Percentiles rank a stretch among this genome's conserved stretches.
These are phyloP conservation scores for Mycosphaerella sp. DNA, from an alignment of 2,329 filamentous ascomycete species.

Conservation along the genomic window DNA sequence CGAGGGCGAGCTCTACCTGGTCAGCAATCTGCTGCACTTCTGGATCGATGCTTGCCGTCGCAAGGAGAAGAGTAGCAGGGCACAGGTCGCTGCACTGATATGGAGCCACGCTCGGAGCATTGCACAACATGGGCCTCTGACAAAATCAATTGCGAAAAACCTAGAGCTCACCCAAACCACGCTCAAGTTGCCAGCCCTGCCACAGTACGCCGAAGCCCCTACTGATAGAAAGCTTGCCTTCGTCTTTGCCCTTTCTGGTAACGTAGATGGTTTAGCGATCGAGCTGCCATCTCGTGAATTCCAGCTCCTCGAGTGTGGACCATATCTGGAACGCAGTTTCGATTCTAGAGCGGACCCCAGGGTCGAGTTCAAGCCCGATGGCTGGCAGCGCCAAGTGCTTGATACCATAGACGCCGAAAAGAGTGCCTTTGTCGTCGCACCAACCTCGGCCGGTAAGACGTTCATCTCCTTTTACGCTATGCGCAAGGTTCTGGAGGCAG, in stretches of 20 bases:
- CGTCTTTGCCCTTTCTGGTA: constrained; percentile 35
- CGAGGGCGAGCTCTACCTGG: constrained; percentile 46
- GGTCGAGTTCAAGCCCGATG: constrained; percentile 67
- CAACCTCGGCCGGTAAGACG: constrained; percentile 73
- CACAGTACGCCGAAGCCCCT: constrained; percentile 17
- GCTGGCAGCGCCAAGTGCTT: constrained; percentile 68
- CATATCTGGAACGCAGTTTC: constrained; percentile 69
- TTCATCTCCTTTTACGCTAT: constrained; percentile 83
- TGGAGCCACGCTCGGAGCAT: constrained; percentile 43
- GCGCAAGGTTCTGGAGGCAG: constrained; percentile 63
- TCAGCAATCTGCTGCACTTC: constrained; percentile 45
- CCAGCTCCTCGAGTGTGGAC: constrained; percentile 62
- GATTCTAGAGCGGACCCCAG: constrained; percentile 62
- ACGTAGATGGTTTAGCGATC: constrained; percentile 27
- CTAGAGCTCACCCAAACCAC: constrained; percentile 36
- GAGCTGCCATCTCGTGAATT: constrained; percentile 50
- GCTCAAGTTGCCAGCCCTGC: constrained; percentile 37
- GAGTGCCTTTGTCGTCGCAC: constrained; percentile 69
- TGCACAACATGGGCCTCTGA: constrained; percentile 35
- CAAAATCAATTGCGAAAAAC: constrained; percentile 38
- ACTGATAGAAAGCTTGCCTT: constrained; percentile 40
- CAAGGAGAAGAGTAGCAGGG: constrained; percentile 31
- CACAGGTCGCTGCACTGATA: constrained; percentile 43
- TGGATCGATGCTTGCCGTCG: constrained; percentile 42
- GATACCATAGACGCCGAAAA: constrained; percentile 65